These are phyloP conservation scores for Noccaea bulbosa DNA, from an alignment of 345 rosid species.

Conservation along the genomic window DNA sequence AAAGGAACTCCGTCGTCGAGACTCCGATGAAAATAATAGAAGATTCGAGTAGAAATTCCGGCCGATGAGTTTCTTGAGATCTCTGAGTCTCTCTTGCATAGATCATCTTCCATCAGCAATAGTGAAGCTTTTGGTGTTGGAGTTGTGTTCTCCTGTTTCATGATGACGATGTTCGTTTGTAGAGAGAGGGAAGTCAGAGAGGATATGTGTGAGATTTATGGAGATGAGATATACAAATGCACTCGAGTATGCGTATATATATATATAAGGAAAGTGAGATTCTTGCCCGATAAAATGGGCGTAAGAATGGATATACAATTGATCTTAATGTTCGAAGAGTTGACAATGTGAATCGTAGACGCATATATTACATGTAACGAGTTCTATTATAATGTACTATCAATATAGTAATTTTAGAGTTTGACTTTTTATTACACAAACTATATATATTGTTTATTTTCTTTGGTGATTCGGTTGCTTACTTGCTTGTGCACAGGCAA, in stretches of 20 bases:
- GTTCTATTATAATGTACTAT: conserved; percentile 8
- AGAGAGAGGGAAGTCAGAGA: neutral
- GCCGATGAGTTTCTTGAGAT: conserved; percentile 49
- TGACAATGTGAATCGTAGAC: conserved; percentile 35
- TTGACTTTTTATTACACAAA: conserved; percentile 17
- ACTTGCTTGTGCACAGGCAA: no score
- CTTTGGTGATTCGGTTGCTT: no score
- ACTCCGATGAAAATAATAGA: conserved; percentile 39
- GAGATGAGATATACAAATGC: conserved; percentile 11
- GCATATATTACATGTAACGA: conserved; percentile 27
- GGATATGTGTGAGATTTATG: conserved; percentile 14
- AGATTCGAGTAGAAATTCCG: conserved; percentile 47
- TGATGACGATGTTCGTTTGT: conserved; percentile 7
- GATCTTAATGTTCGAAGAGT: conserved; percentile 25
- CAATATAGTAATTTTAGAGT: neutral
- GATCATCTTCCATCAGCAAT: conserved; percentile 46
- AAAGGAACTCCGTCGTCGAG: conserved; percentile 57
- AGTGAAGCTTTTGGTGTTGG: conserved; percentile 42
- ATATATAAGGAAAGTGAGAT: conserved; percentile 21
- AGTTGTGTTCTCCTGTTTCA: conserved; percentile 38
- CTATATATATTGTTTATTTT: no score
- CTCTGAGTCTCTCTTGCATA: conserved; percentile 44
- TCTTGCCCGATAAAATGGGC: conserved; percentile 15
- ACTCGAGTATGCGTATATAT: neutral
- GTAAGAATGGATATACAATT: conserved; percentile 28